A percentile compares a stretch with the other conserved stretches of the same genome.
Evolutionary conservation across 306 rosid genomes (phyloP).

Genomic region (Carpinus viminea): DNA sequence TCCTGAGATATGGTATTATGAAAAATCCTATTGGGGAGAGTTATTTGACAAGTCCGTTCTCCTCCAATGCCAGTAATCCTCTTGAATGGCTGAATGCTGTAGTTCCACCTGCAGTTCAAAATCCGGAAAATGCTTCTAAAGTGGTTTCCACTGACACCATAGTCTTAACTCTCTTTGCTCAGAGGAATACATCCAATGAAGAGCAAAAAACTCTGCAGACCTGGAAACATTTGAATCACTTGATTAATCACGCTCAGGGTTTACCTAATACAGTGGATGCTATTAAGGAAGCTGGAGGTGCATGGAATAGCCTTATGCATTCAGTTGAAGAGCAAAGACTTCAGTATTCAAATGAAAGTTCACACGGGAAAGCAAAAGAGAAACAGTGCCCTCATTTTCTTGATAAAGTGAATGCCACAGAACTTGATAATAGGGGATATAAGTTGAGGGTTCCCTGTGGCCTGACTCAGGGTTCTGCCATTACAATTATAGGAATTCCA

Average conservation of each 20-base stretch:
- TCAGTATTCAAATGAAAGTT: conserved; percentile 60
- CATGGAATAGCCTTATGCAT: conserved; percentile 74
- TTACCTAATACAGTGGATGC: conserved; percentile 92
- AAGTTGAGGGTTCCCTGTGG: conserved; percentile 86
- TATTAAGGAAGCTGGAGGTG: conserved; percentile 86
- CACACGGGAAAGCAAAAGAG: conserved; percentile 55
- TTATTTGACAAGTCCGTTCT: conserved; percentile 46
- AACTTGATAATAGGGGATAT: conserved; percentile 53
- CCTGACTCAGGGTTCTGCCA: conserved; percentile 94
- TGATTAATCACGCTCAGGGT: conserved; percentile 69
- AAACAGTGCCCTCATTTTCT: conserved; percentile 97
- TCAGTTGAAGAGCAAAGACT: conserved; percentile 62
- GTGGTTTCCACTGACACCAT: conserved; percentile 65
- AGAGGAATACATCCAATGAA: conserved; percentile 59
- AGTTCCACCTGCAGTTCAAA: conserved; percentile 62
- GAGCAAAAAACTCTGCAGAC: conserved; percentile 71
- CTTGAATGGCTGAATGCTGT: conserved; percentile 72
- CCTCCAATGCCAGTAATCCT: conserved; percentile 64
- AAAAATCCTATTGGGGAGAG: conserved; percentile 59
- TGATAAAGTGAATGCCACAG: conserved; percentile 67
- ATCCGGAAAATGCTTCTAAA: conserved; percentile 59
- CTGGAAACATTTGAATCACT: conserved; percentile 75
- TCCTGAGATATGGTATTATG: conserved; percentile 67
- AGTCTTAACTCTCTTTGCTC: conserved; percentile 63
- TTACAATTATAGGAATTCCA: conserved; percentile 82